Evolutionary conservation across 1,139 yeast species (phyloP).

Genomic region (Scheffersomyces segobiensis): DNA sequence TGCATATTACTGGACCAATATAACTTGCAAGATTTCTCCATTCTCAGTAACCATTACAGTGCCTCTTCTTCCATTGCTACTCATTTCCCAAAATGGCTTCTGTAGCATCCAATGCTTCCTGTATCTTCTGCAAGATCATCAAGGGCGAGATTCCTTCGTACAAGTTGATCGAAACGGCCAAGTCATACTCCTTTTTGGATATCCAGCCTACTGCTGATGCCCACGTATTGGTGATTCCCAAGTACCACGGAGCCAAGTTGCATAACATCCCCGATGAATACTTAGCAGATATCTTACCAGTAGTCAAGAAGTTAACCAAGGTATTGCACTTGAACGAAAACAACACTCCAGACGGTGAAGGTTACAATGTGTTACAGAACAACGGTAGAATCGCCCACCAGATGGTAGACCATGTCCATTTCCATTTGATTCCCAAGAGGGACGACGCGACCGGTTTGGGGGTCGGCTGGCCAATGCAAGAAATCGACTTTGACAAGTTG

Average conservation of each 20-base stretch:
- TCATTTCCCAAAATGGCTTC: constrained; percentile 20
- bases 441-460: constrained; percentile 68
- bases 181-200: constrained; percentile 81
- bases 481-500: constrained; percentile 69
- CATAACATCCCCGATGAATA: constrained; percentile 93
- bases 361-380: constrained; percentile 89
- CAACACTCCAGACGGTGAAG: constrained; percentile 63
- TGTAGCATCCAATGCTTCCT: constrained; percentile 45
- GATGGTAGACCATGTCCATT: constrained; percentile 91
- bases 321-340: constrained; percentile 64
- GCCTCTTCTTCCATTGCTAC: not conserved
- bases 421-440: constrained; percentile 91
- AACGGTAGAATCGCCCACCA: constrained; percentile 95
- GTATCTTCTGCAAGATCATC: constrained; percentile 90
- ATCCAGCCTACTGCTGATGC: constrained; percentile 90
- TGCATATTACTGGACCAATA: not conserved
- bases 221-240: constrained; percentile 87
- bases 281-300: constrained; percentile 79
- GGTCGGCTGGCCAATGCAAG: constrained; percentile 92
- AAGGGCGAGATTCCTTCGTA: constrained; percentile 93
- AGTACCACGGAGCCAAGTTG: constrained; percentile 86
- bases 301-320: constrained; percentile 79
- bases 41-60: not conserved
- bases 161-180: constrained; percentile 80
- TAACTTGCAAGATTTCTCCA: constrained; percentile 2